Conservation (phyloP, 352 stramenopile genomes). For the Phytophthora chlamydospora region DNA sequence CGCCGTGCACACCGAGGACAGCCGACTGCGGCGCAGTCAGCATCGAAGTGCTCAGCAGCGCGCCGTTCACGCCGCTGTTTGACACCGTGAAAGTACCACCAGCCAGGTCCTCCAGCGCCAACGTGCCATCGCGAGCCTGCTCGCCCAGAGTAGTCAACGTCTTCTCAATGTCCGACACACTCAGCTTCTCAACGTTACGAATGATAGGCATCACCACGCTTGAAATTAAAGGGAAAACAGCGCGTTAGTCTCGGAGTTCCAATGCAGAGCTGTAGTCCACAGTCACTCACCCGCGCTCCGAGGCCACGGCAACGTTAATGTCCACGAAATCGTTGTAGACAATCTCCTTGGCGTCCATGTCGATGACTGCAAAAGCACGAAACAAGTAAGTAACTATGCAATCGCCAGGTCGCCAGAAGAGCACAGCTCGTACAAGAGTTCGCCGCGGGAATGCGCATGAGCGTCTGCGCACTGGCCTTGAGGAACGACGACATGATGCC, state of each 20-base stretch:
- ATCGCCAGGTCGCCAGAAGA: neutral
- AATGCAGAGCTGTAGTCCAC: neutral
- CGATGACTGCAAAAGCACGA: slow-evolving; percentile 83
- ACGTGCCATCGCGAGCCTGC: slow-evolving; percentile 65
- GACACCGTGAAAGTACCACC: slow-evolving; percentile 99
- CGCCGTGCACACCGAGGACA: slow-evolving; percentile 98
- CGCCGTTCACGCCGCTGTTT: slow-evolving; percentile 97
- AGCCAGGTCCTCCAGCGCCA: slow-evolving; percentile 93
- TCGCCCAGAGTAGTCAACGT: slow-evolving; percentile 92
- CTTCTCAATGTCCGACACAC: slow-evolving; percentile 96
- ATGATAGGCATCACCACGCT: slow-evolving; percentile 99
- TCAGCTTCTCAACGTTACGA: slow-evolving; percentile 97
- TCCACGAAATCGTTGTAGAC: slow-evolving; percentile 99
- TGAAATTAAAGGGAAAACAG: slow-evolving; percentile 4
- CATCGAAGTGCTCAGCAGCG: slow-evolving; percentile 98
- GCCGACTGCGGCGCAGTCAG: slow-evolving; percentile 98
- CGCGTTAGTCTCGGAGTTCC: slow-evolving; percentile 2
- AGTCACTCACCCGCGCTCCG: slow-evolving; percentile 81
- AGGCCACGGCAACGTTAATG: slow-evolving; percentile 97
- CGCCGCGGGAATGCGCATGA: slow-evolving; percentile 94
- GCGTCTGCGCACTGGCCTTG: slow-evolving; percentile 93
- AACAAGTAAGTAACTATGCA: slow-evolving; percentile 12
- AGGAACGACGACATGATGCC: slow-evolving; percentile 99
- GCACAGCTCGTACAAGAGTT: slow-evolving; percentile 91
- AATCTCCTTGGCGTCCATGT: slow-evolving; percentile 98